Percentiles rank a stretch among this genome's conserved stretches.
phyloP scores from a whole-genome alignment of 2,329 filamentous ascomycete species.

The Botrytis fabae region DNA sequence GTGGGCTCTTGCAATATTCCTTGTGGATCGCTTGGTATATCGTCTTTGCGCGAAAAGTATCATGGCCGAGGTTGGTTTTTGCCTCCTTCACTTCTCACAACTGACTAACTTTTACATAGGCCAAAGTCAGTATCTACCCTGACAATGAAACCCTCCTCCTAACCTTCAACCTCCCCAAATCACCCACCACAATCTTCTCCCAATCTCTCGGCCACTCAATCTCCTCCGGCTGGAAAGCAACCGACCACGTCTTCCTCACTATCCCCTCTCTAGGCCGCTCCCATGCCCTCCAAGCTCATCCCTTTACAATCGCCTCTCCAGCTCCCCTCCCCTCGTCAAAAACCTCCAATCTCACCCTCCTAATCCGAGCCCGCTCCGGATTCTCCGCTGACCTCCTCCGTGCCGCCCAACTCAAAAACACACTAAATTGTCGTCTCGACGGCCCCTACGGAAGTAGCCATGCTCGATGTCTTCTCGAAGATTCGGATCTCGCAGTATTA shows the following conservation, averaged over 20 bases:
- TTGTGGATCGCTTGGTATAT: slow-evolving; percentile 48
- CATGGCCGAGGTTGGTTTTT: slow-evolving; percentile 46
- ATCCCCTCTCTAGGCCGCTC: slow-evolving; percentile 54
- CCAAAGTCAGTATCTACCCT: slow-evolving; percentile 51
- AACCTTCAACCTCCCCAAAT: slow-evolving; percentile 35
- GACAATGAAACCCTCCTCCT: slow-evolving; percentile 57
- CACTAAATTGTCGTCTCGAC: slow-evolving; percentile 55
- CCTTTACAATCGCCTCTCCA: slow-evolving; percentile 65
- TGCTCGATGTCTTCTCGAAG: slow-evolving; percentile 53
- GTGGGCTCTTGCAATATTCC: slow-evolving; percentile 40
- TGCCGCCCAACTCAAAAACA: slow-evolving; percentile 49
- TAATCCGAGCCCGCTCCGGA: slow-evolving; percentile 60
- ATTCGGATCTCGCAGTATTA: slow-evolving; percentile 52
- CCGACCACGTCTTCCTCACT: slow-evolving; percentile 64
- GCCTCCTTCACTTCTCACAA: neutral
- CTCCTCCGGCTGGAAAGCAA: slow-evolving; percentile 56
- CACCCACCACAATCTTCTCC: slow-evolving; percentile 18
- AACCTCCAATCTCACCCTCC: slow-evolving; percentile 55
- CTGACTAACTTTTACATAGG: neutral
- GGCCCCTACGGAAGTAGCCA: slow-evolving; percentile 63
- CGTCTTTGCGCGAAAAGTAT: slow-evolving; percentile 54
- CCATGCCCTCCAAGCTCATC: slow-evolving; percentile 61
- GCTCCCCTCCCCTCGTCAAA: slow-evolving; percentile 46
- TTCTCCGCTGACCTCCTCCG: slow-evolving; percentile 58
- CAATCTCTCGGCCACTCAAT: slow-evolving; percentile 42